A percentile compares a stretch with the other conserved stretches of the same genome.
Evolutionary conservation across 768 basidiomycete species (phyloP).

Genomic region (Trametes elegans): DNA sequence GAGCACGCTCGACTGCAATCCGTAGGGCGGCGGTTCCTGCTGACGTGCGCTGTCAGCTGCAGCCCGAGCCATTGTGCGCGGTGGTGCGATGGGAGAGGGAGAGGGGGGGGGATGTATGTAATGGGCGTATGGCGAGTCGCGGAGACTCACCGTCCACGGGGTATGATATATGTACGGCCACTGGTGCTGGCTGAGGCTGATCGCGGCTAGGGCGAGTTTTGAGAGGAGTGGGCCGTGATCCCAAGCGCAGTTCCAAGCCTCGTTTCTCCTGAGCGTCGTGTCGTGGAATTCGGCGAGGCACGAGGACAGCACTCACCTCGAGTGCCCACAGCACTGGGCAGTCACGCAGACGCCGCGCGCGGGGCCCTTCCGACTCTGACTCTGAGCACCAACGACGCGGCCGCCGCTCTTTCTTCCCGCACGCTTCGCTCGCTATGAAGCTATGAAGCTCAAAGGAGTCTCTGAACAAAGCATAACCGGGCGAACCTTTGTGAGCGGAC

Average conservation of each 20-base stretch:
- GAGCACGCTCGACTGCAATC: slow-evolving; percentile 3
- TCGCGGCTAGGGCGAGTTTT: slow-evolving; percentile 5
- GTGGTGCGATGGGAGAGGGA: no score
- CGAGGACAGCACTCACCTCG: not conserved
- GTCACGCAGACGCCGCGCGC: not conserved
- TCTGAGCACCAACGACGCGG: not conserved
- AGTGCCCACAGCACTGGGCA: not conserved
- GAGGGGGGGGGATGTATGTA: no score
- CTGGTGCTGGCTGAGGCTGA: not conserved
- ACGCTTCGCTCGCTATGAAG: no score
- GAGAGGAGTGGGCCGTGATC: not conserved
- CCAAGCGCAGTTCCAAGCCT: not conserved
- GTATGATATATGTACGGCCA: slow-evolving; percentile 8
- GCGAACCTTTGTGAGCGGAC: not conserved
- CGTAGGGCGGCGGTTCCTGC: slow-evolving; percentile 15
- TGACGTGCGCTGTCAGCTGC: not conserved
- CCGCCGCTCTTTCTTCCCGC: no score
- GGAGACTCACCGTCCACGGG: not conserved
- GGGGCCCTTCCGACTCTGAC: not conserved
- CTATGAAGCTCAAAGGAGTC: no score
- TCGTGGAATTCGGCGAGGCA: not conserved
- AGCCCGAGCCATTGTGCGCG: not conserved
- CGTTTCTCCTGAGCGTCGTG: not conserved
- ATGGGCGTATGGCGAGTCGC: no score
- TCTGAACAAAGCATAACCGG: no score